Percentiles rank a stretch among this genome's conserved stretches.
Conservation (phyloP, 371 early-diverging fungal species). For the Rhizopus sp. region DNA sequence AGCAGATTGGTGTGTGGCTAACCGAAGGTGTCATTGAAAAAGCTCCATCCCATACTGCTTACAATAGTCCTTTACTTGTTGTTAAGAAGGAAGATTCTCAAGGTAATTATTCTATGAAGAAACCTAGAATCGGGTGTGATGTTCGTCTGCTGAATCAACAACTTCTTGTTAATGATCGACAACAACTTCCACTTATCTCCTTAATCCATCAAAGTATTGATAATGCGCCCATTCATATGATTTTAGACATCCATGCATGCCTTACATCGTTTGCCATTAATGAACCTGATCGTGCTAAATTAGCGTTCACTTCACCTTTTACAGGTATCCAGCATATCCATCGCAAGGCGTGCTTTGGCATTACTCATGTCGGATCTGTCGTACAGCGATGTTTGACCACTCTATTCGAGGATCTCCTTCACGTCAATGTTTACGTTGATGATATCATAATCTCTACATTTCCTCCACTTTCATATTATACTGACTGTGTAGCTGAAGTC, state of each 20-base stretch:
- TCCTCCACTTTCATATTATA: neutral
- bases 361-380: neutral
- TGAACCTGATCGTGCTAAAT: conserved; percentile 3
- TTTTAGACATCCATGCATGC: conserved; percentile 9
- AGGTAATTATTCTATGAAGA: neutral
- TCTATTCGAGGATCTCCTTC: conserved; percentile 4
- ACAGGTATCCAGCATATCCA: neutral
- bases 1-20: conserved; percentile 16
- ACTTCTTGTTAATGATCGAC: neutral
- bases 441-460: neutral
- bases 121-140: neutral
- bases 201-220: conserved; percentile 1
- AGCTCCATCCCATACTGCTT: conserved; percentile 4
- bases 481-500: neutral
- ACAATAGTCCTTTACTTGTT: conserved; percentile 4
- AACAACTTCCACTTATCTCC: conserved; percentile 2
- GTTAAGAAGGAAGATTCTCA: conserved; percentile 1
- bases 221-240: neutral
- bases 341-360: conserved; percentile 1
- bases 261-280: conserved; percentile 2
- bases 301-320: conserved; percentile 6
- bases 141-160: neutral
- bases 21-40: neutral
- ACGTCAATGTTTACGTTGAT: conserved; percentile 8
- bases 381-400: conserved; percentile 3